Evolutionary conservation across 305 asterid species (phyloP), one percentile per base, ranked within the genome.

Genomic region (Fraxinus albicans): DNA sequence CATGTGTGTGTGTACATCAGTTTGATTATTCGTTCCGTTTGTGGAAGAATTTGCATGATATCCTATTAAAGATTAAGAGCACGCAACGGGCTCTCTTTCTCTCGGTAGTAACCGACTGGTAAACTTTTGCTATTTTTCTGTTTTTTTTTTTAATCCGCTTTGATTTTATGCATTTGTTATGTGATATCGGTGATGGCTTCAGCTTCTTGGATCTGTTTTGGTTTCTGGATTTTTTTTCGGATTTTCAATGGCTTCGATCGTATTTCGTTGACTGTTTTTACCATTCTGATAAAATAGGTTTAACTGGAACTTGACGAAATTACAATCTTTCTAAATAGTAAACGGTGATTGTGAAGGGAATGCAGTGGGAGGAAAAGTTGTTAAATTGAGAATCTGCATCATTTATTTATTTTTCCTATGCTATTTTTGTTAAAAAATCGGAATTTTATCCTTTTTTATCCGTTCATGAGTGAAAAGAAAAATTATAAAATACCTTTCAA

Each of bases 21-120:
- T 10, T 42, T 2, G 53, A 10, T 42, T 2, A 42, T 42, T 3
- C 4, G 19, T 47, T 19, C 60, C 2, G 79, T 8, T 6, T 23
- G 36, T 33, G 58, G 65, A 60, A 55, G 50, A 55, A 13, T 83
- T 82, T 82, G 83, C 86, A 82, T 73, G 84, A 90, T 44, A 81
- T 73, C 53, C 58, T 34, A 65, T 25, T 72, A 50, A 58, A 84
- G 44, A 6, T 47, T 38, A 19, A 55, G 25, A 38, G 29, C 29
- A 15, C 35, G 21, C 3, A 29, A 19, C 15, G 23, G 69, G 15
- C 67, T 79, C 80, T 19, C 19, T 78, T 13, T 50, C 60, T 50
- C 60, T 47, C 9, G n/a, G 3, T 33, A 17, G 67, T 31, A 27
- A 25, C 19, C 79, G 35, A 23, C 33, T 3, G 65, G 67, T 40